phyloP scores from a whole-genome alignment of 192 early-diverging fungal genomes.

The Rhizoclosmatium globosum region DNA sequence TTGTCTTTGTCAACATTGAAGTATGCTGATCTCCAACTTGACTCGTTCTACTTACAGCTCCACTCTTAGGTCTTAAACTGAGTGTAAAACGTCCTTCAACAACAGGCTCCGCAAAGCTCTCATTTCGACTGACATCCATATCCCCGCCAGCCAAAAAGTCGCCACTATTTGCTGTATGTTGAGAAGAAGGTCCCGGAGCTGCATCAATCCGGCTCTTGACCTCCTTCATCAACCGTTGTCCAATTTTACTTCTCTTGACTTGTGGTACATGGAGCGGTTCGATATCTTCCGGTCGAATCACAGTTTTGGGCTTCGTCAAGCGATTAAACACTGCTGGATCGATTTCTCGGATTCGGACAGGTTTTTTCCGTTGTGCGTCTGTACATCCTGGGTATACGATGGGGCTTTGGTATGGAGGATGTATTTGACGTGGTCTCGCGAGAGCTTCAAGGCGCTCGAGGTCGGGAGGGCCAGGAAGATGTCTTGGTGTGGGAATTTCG shows the following conservation, averaged over 20 bases:
- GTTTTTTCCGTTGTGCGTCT: background rate
- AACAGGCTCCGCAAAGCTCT: no score
- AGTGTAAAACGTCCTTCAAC: no score
- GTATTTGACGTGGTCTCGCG: slow-evolving; percentile 6
- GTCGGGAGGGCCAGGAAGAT: slow-evolving; percentile 21
- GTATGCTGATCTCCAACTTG: no score
- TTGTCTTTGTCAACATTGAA: background rate
- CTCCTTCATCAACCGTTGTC: slow-evolving; percentile 2
- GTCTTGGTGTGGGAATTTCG: slow-evolving; percentile 17
- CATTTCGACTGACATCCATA: no score
- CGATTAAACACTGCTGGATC: slow-evolving; percentile 26
- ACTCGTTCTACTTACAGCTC: no score
- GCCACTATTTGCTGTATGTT: no score
- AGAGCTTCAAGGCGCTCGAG: slow-evolving; percentile 13
- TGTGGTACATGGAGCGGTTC: background rate
- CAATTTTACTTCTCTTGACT: background rate
- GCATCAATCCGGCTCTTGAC: background rate
- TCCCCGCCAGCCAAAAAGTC: no score
- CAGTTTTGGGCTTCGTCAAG: slow-evolving; percentile 15
- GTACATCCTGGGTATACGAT: background rate
- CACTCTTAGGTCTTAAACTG: no score
- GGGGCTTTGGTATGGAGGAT: background rate
- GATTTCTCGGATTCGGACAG: slow-evolving; percentile 16
- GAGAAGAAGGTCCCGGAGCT: no score
- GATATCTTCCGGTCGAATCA: background rate